Conservation (phyloP, 2,329 filamentous ascomycete species). For the Balansia obtecta region DNA sequence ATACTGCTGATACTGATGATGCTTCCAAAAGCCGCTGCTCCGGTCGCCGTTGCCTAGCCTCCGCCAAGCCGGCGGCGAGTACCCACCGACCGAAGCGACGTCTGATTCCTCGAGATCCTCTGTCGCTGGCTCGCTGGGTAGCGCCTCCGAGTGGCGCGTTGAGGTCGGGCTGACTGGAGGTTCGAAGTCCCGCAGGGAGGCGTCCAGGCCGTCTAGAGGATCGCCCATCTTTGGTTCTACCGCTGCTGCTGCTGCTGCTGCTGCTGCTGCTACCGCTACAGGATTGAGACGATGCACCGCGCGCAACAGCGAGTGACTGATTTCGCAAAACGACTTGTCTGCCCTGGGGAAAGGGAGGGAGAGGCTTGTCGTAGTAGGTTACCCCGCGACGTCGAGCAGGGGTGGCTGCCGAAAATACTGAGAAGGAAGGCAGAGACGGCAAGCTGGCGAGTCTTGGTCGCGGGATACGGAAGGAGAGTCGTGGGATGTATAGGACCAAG, state of each 20-base stretch:
- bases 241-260: slow-evolving; percentile 5
- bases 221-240: slow-evolving; percentile 16
- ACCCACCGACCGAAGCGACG: slow-evolving; percentile 39
- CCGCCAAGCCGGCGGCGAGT: slow-evolving; percentile 48
- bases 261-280: slow-evolving; percentile 5
- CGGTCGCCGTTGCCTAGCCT: slow-evolving; percentile 46
- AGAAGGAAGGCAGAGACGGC: slow-evolving; percentile 7
- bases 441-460: slow-evolving; percentile 21
- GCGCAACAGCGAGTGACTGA: slow-evolving; percentile 18
- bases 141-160: slow-evolving; percentile 19
- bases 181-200: slow-evolving; percentile 42
- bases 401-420: slow-evolving; percentile 4
- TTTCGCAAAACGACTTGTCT: slow-evolving; percentile 20
- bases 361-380: slow-evolving; percentile 15
- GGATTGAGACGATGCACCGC: slow-evolving; percentile 4
- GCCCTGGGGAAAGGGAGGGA: slow-evolving; percentile 13
- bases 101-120: slow-evolving; percentile 33
- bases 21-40: slow-evolving; percentile 46
- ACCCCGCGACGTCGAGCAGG: slow-evolving; percentile 1
- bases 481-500: slow-evolving; percentile 33
- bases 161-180: slow-evolving; percentile 28
- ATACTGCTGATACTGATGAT: background rate
- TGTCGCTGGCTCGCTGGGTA: slow-evolving; percentile 22
- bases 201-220: slow-evolving; percentile 33
- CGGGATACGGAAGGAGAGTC: slow-evolving; percentile 21